These are phyloP conservation scores for Pulveroboletus sp. DNA, from an alignment of 768 basidiomycete species.

Conservation along the genomic window DNA sequence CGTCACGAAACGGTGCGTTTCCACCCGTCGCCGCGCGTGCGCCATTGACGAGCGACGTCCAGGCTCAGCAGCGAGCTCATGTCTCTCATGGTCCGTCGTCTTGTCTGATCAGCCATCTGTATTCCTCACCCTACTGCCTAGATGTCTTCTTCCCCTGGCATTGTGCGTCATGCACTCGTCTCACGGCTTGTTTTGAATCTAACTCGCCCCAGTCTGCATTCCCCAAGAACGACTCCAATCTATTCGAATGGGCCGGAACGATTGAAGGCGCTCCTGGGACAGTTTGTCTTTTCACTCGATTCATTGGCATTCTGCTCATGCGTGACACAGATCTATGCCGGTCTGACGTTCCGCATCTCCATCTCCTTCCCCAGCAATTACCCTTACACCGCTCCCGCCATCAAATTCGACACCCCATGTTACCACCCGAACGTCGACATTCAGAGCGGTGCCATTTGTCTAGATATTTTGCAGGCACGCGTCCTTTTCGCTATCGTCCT, in stretches of 20 bases:
- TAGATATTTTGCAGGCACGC: constrained; percentile 81
- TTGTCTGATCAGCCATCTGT: neutral
- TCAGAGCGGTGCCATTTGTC: constrained; percentile 68
- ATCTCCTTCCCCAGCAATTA: constrained; percentile 86
- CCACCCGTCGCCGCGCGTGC: neutral
- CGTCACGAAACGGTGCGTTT: constrained; percentile 74
- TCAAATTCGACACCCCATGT: constrained; percentile 87
- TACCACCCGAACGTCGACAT: constrained; percentile 92
- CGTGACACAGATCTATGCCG: constrained; percentile 61
- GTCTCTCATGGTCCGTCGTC: constrained; percentile 74
- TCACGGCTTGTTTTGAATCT: neutral
- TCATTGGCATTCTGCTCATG: constrained; percentile 2
- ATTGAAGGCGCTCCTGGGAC: constrained; percentile 80
- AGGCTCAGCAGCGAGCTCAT: constrained; percentile 83
- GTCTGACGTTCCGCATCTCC: constrained; percentile 75
- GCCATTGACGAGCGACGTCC: constrained; percentile 5
- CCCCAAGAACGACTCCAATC: constrained; percentile 79
- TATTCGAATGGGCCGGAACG: constrained; percentile 88
- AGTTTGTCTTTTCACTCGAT: constrained; percentile 23
- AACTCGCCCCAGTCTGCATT: constrained; percentile 68
- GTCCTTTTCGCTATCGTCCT: too few relatives aligned
- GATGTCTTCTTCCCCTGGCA: constrained; percentile 89
- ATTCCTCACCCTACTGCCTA: constrained; percentile 28
- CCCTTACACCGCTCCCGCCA: constrained; percentile 79
- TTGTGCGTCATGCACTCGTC: constrained; percentile 46